phyloP scores from a whole-genome alignment of 805 yeast genomes.

The Candida pseudofarinosa region DNA sequence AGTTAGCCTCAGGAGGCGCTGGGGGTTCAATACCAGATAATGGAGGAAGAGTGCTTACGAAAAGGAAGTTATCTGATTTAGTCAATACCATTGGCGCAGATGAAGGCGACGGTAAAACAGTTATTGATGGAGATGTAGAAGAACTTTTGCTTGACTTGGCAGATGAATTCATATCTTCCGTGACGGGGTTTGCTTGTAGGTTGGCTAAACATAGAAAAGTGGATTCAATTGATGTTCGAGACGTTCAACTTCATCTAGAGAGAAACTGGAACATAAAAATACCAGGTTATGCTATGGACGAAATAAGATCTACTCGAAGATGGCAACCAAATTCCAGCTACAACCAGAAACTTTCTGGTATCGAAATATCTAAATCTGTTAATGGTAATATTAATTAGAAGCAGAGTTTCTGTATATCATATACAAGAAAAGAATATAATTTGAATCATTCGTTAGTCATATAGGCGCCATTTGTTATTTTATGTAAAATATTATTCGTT shows the following conservation, averaged over 20 bases:
- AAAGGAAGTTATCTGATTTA: slow-evolving; percentile 83
- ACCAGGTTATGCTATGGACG: slow-evolving; percentile 92
- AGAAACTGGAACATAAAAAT: slow-evolving; percentile 92
- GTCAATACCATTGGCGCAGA: slow-evolving; percentile 78
- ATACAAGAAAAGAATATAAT: background rate
- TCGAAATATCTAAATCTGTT: slow-evolving; percentile 60
- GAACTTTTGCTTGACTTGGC: slow-evolving; percentile 88
- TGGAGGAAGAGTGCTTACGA: slow-evolving; percentile 79
- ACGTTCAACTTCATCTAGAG: slow-evolving; percentile 86
- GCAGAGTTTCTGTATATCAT: background rate
- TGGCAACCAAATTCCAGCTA: slow-evolving; percentile 64
- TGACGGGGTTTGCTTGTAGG: slow-evolving; percentile 89
- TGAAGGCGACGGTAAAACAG: slow-evolving; percentile 87
- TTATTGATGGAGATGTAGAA: slow-evolving; percentile 93
- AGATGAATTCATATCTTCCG: slow-evolving; percentile 89
- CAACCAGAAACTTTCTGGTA: slow-evolving; percentile 65
- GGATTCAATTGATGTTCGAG: slow-evolving; percentile 81
- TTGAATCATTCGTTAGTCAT: slow-evolving; percentile 39
- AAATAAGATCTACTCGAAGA: slow-evolving; percentile 71
- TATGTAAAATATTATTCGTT: slow-evolving; percentile 47
- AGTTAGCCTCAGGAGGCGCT: slow-evolving; percentile 41
- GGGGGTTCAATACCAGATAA: slow-evolving; percentile 42
- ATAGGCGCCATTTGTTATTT: slow-evolving; percentile 29
- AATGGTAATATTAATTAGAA: slow-evolving; percentile 39
- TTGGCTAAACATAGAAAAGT: slow-evolving; percentile 92